Evolutionary conservation across 2,329 filamentous ascomycete genomes (phyloP), one percentile per base, ranked within the genome.

Genomic region (Whalleya microplaca): DNA sequence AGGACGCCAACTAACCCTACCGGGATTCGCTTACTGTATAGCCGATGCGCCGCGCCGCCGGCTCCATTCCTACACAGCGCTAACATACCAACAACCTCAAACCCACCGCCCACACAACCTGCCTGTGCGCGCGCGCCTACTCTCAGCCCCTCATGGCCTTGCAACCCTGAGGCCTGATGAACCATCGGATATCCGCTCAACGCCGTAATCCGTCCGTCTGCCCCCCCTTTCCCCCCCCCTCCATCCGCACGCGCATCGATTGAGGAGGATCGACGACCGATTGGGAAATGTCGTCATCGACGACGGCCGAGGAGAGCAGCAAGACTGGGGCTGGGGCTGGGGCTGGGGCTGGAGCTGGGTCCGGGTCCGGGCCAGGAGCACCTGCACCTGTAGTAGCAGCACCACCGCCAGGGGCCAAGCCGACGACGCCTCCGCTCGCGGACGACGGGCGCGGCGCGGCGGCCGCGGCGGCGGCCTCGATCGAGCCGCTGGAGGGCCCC

Each of bases 401-500:
- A 29, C 6, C 5, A 12, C n/a, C n/a, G n/a, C n/a, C n/a, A n/a
- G 27, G 42, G 43, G 18, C 23, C 40, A 47, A 18, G 29, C 16
- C n/a, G 40, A 46, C 41, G 41, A 49, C 21, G 32, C 32, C 32
- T 37, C 32, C 10, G 32, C 32, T 21, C 19, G n/a, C n/a, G n/a
- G n/a, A n/a, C n/a, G n/a, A n/a, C n/a, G n/a, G n/a, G n/a, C n/a
- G n/a, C n/a, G n/a, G n/a, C 29, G 44, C 9, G 32, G 23, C 23
- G 23, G 23, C 9, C 4, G 9, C 21, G 2, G 40, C 48, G 8
- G 53, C 50, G 21, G 40, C 46, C 37, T 27, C 48, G 4, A 63
- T 63, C 43, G 55, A 61, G 41, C 44, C 47, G 8, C 52, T 42
- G 14, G 46, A 45, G 29, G 45, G 41, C 32, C 46, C 44, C 21